Conservation (phyloP, 2,329 filamentous ascomycete species). For the Ascochyta clinopodiicola region DNA sequence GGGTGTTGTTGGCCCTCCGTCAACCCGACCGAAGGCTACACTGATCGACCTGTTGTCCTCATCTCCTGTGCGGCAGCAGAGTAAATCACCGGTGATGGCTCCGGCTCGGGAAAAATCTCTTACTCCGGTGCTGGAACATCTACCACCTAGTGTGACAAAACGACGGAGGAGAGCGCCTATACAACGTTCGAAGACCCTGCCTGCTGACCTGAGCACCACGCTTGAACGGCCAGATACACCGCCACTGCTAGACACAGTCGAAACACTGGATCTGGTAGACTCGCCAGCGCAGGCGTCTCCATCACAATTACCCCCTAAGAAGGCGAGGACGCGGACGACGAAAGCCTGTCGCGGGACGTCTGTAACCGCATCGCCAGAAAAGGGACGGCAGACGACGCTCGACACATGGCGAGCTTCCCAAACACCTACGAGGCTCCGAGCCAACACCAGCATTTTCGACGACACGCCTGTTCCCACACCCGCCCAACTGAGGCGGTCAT, state of each 20-base stretch:
- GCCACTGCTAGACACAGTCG: constrained; percentile 26
- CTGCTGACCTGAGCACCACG: constrained; percentile 18
- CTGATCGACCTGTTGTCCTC: constrained; percentile 41
- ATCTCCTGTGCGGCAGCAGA: constrained; percentile 26
- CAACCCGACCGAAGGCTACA: background rate
- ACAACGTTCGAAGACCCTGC: constrained; percentile 44
- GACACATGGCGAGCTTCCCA: constrained; percentile 39
- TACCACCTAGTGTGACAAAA: constrained; percentile 41
- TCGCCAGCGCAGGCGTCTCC: constrained; percentile 32
- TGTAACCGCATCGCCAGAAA: constrained; percentile 27
- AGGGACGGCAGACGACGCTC: constrained; percentile 38
- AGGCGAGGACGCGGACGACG: constrained; percentile 22
- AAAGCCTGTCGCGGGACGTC: constrained; percentile 20
- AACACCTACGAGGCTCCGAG: constrained; percentile 32
- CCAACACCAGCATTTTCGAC: constrained; percentile 4
- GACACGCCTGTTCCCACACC: constrained; percentile 24
- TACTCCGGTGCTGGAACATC: constrained; percentile 28
- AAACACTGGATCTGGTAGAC: constrained; percentile 37
- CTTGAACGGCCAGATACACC: constrained; percentile 28
- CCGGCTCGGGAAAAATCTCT: constrained; percentile 23
- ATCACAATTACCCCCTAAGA: constrained; percentile 35
- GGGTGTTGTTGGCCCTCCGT: background rate
- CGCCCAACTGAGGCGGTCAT: constrained; percentile 20
- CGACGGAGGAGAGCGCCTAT: constrained; percentile 38
- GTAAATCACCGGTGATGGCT: background rate